These are phyloP conservation scores for Oldenlandia corymbosa DNA, from an alignment of 257 asterid genomes.

Conservation along the genomic window DNA sequence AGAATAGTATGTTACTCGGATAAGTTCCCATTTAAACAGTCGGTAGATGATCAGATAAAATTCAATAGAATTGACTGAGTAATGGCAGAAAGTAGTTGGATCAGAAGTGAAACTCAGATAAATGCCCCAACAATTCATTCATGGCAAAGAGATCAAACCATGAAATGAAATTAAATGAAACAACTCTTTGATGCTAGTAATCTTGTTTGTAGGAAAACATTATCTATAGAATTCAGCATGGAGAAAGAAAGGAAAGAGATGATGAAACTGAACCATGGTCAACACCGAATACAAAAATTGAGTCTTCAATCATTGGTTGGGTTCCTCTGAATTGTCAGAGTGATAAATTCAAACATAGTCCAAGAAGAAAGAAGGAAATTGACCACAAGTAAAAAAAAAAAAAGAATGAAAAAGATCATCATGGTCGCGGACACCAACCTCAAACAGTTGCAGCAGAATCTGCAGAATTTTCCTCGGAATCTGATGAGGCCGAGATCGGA, in stretches of 20 bases:
- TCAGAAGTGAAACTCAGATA: not conserved
- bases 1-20: not conserved
- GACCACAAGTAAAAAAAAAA: not conserved
- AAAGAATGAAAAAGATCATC: not conserved
- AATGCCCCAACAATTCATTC: not conserved
- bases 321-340: constrained; percentile 13
- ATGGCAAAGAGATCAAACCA: not conserved
- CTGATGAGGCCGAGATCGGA: constrained; percentile 53
- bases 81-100: not conserved
- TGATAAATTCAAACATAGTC: constrained; percentile 10
- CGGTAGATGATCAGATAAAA: not conserved
- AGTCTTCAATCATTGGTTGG: constrained; percentile 11
- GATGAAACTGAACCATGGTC: constrained; percentile 12
- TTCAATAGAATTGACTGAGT: not conserved
- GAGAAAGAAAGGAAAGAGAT: not conserved
- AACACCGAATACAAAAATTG: constrained; percentile 7
- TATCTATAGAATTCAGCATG: not conserved
- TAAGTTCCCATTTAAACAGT: not conserved
- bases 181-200: not conserved
- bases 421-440: constrained; percentile 35
- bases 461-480: constrained; percentile 52
- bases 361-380: constrained; percentile 8
- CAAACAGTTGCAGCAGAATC: constrained; percentile 49
- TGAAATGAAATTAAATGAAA: not conserved
- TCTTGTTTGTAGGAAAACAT: not conserved